Percentiles rank a stretch among this genome's conserved stretches.
Conservation (phyloP, 768 basidiomycete genomes). For the Leccinum variicolor region DNA sequence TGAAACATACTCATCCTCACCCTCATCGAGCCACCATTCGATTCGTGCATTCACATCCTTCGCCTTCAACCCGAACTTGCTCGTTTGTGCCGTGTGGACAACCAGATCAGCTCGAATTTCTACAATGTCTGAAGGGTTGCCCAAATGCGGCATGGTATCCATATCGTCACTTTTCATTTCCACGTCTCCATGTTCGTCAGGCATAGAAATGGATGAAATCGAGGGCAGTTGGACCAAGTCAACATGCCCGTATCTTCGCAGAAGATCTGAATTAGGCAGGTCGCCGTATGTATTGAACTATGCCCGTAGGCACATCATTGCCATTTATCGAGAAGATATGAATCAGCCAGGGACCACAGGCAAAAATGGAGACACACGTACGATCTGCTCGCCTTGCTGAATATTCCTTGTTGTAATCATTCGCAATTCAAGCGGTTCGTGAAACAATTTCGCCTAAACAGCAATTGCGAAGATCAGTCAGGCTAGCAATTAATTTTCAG, state of each 20-base stretch:
- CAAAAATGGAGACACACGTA: constrained; percentile 34
- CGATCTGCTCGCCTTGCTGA: constrained; percentile 81
- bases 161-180: constrained; percentile 21
- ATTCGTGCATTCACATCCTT: constrained; percentile 42
- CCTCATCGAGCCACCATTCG: constrained; percentile 92
- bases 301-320: neutral
- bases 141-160: constrained; percentile 25
- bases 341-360: neutral
- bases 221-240: constrained; percentile 62
- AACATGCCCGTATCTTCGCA: constrained; percentile 93
- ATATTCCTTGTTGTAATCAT: constrained; percentile 84
- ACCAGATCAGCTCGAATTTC: constrained; percentile 74
- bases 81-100: constrained; percentile 38
- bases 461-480: neutral
- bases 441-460: constrained; percentile 76
- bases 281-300: constrained; percentile 97
- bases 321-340: neutral
- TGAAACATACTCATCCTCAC: constrained; percentile 77
- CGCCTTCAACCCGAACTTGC: constrained; percentile 8
- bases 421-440: constrained; percentile 64
- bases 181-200: constrained; percentile 2
- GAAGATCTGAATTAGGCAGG: constrained; percentile 86
- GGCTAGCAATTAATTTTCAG: no score
- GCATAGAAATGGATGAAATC: constrained; percentile 15
- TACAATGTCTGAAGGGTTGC: constrained; percentile 79